Conservation (phyloP, 2,329 filamentous ascomycete species). For the Penicillium glabrum region DNA sequence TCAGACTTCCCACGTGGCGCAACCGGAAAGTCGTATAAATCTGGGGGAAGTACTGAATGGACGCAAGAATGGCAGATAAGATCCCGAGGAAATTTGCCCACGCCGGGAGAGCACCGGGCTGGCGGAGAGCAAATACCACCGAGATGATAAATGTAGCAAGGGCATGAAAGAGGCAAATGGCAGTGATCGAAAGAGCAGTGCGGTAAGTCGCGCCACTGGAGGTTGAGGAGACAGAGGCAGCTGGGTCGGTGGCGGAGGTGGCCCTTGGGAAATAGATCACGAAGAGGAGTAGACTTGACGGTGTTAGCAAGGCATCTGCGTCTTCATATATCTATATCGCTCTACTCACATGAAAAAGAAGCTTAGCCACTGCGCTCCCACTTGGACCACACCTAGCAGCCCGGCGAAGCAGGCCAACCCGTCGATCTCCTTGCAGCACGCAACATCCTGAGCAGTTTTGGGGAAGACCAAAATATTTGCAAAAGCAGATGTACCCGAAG, state of each 20-base stretch:
- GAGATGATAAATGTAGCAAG: conserved; percentile 66
- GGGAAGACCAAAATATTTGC: conserved; percentile 89
- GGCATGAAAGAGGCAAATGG: conserved; percentile 71
- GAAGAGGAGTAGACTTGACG: conserved; percentile 80
- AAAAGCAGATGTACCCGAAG: conserved; percentile 83
- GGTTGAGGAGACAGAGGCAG: conserved; percentile 33
- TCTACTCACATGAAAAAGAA: conserved; percentile 80
- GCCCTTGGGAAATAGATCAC: conserved; percentile 84
- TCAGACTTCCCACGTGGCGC: conserved; percentile 84
- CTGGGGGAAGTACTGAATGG: conserved; percentile 90
- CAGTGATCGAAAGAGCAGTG: conserved; percentile 74
- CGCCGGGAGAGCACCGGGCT: conserved; percentile 63
- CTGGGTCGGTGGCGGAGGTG: conserved; percentile 49
- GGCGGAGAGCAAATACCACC: conserved; percentile 63
- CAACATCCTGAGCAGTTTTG: conserved; percentile 77
- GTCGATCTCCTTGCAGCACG: conserved; percentile 80
- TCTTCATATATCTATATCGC: neutral
- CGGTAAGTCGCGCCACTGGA: conserved; percentile 66
- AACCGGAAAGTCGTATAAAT: conserved; percentile 87
- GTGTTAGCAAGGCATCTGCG: neutral
- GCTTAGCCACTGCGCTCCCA: conserved; percentile 88
- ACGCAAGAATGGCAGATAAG: conserved; percentile 73
- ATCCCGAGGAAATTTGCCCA: conserved; percentile 89
- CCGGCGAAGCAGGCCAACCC: conserved; percentile 82
- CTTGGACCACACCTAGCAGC: conserved; percentile 83